Evolutionary conservation across 169 alveolate genomes (phyloP).

Genomic region (Plasmodium knowlesi): DNA sequence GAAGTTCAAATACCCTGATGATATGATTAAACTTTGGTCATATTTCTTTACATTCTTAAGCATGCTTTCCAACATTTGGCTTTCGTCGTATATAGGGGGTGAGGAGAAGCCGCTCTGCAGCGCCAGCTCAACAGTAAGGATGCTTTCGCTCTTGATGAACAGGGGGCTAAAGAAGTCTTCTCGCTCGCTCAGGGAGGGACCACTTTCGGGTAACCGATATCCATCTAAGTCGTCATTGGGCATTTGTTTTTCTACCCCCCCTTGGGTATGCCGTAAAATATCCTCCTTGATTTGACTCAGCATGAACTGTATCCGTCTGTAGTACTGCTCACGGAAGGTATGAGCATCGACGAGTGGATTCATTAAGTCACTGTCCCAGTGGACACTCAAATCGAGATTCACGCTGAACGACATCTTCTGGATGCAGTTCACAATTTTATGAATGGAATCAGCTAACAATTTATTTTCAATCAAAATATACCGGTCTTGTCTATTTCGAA

Average conservation of each 20-base stretch:
- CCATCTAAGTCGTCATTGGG: neutral
- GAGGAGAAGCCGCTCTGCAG: slow-evolving; percentile 81
- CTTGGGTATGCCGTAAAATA: slow-evolving; percentile 10
- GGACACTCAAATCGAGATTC: slow-evolving; percentile 44
- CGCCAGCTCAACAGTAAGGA: slow-evolving; percentile 50
- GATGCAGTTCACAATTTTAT: slow-evolving; percentile 77
- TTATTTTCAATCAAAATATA: slow-evolving; percentile 80
- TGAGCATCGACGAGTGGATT: slow-evolving; percentile 81
- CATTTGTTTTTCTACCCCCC: neutral
- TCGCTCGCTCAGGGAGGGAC: neutral
- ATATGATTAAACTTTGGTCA: slow-evolving; percentile 79
- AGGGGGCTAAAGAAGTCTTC: slow-evolving; percentile 43
- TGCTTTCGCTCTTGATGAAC: slow-evolving; percentile 24
- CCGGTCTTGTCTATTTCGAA: slow-evolving; percentile 81
- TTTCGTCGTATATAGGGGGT: slow-evolving; percentile 85
- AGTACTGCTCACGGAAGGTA: slow-evolving; percentile 57
- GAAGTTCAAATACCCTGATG: slow-evolving; percentile 85
- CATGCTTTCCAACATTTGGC: slow-evolving; percentile 75
- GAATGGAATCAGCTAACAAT: slow-evolving; percentile 81
- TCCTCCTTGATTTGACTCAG: slow-evolving; percentile 12
- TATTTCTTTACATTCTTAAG: slow-evolving; percentile 63
- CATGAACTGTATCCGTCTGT: slow-evolving; percentile 44
- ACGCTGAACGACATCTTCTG: slow-evolving; percentile 79
- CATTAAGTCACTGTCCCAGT: slow-evolving; percentile 81
- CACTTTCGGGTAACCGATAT: neutral